phyloP scores from a whole-genome alignment of 1,284 basidiomycete genomes.

The Heterobasidion irregulare region DNA sequence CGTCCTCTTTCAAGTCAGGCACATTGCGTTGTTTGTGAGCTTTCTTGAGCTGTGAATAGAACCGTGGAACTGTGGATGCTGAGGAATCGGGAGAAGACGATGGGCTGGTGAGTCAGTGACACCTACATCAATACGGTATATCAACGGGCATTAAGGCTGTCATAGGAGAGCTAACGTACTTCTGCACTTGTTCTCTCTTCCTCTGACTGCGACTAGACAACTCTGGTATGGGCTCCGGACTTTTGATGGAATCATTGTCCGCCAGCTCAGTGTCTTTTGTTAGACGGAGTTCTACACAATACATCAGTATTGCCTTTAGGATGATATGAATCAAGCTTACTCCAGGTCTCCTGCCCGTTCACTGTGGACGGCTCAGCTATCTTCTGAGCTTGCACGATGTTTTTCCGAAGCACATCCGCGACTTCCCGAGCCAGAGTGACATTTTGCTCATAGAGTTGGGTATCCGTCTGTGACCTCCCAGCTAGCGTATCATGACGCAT shows the following conservation, averaged over 20 bases:
- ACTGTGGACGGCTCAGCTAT: constrained; percentile 22
- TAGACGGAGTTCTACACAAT: constrained; percentile 44
- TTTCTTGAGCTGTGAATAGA: constrained; percentile 63
- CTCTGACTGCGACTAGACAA: constrained; percentile 36
- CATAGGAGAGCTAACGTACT: constrained; percentile 18
- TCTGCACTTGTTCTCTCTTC: constrained; percentile 24
- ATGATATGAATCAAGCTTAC: constrained; percentile 27
- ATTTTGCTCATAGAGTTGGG: constrained; percentile 41
- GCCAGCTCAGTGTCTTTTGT: constrained; percentile 69
- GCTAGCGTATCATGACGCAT: constrained; percentile 48
- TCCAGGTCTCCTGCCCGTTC: constrained; percentile 41
- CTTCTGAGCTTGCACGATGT: constrained; percentile 62
- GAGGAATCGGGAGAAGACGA: constrained; percentile 3
- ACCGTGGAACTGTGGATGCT: constrained; percentile 21
- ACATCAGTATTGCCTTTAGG: constrained; percentile 2
- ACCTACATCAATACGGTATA: constrained; percentile 17
- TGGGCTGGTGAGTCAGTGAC: constrained; percentile 15
- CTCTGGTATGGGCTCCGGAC: constrained; percentile 27
- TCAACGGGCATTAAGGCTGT: neutral
- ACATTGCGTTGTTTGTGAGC: constrained; percentile 51
- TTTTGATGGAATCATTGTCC: constrained; percentile 63
- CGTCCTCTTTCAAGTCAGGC: constrained; percentile 62
- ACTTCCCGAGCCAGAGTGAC: constrained; percentile 52
- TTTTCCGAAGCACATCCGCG: constrained; percentile 57
- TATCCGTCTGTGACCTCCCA: constrained; percentile 31